These are phyloP conservation scores for Ogataea chonburiensis DNA, from an alignment of 805 yeast species.

Conservation along the genomic window DNA sequence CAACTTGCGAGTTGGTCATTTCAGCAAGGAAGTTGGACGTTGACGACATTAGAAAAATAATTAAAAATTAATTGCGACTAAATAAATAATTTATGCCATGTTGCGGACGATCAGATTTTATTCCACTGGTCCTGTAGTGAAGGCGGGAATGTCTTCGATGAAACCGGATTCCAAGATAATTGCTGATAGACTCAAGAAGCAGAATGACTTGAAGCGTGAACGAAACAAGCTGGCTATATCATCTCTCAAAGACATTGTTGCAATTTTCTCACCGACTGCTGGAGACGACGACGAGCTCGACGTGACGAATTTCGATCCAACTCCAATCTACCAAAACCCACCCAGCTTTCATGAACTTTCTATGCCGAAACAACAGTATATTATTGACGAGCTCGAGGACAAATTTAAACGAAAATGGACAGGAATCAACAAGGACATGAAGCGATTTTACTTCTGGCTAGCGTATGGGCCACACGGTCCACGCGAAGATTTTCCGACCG, in stretches of 20 bases:
- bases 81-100: constrained; percentile 4
- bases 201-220: constrained; percentile 30
- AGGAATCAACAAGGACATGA: constrained; percentile 45
- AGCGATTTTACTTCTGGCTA: constrained; percentile 57
- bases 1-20: constrained; percentile 75
- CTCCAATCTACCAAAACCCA: constrained; percentile 34
- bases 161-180: constrained; percentile 27
- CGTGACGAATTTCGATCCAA: constrained; percentile 33
- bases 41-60: constrained; percentile 17
- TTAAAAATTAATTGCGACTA: constrained; percentile 2
- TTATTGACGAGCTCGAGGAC: constrained; percentile 48
- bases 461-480: constrained; percentile 74
- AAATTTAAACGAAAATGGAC: constrained; percentile 55
- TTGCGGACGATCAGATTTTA: constrained; percentile 5
- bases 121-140: constrained; percentile 11
- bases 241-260: constrained; percentile 41
- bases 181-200: constrained; percentile 27
- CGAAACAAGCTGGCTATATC: constrained; percentile 38
- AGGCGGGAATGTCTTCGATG: constrained; percentile 12
- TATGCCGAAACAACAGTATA: constrained; percentile 54
- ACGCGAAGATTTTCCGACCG: constrained; percentile 48
- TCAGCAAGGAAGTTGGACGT: constrained; percentile 76
- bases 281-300: constrained; percentile 35
- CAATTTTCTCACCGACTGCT: constrained; percentile 32
- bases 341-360: constrained; percentile 34